Evolutionary conservation across 345 rosid species (phyloP), one percentile per base, ranked within the genome.

Genomic region (Salix exigua): DNA sequence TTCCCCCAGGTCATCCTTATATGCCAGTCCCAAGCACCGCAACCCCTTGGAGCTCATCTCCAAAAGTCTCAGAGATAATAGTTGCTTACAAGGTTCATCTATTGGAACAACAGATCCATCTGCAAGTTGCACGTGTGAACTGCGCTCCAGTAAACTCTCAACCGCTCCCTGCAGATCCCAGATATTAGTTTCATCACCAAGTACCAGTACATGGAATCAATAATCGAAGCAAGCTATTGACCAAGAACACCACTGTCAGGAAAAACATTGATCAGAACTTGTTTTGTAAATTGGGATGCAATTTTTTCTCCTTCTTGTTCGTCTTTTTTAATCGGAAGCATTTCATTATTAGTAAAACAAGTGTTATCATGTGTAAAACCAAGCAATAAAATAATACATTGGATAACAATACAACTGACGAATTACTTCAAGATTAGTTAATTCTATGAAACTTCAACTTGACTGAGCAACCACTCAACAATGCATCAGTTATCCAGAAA

Each of bases 11-110:
- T 91, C 94, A 73, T 92, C 94, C 76, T 92, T 94, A 71, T 92
- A 92, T 73, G 97, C 97, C 72, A 91, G 75, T 30, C 97, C 97
- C 81, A 94, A 84, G 87, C 97, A 94, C 81, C 97, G 88, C 79
- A 92, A 70, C 65, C 97, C 97, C 77, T 90, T 92, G 23, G 97
- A 90, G 83, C 94, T 89, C 97, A 92, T 92, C 71, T 89, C 92
- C 71, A 82, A 64, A 73, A 84, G 92, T 84, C 77, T 89, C 80
- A 80, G 84, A 61, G 88, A 89, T 82, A 94, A 78, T 4, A 88
- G 83, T 77, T 89, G 91, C 89, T 87, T 81, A 75, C 92, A 88
- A 75, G 91, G 75, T 82, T 91, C 95, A 83, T 92, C 97, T 73
- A 92, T 77, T 50, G 90, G 83, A 25, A 86, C 89, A 75, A 87